Evolutionary conservation across 2,329 filamentous ascomycete genomes (phyloP).

Genomic region (Colletotrichum melonis): DNA sequence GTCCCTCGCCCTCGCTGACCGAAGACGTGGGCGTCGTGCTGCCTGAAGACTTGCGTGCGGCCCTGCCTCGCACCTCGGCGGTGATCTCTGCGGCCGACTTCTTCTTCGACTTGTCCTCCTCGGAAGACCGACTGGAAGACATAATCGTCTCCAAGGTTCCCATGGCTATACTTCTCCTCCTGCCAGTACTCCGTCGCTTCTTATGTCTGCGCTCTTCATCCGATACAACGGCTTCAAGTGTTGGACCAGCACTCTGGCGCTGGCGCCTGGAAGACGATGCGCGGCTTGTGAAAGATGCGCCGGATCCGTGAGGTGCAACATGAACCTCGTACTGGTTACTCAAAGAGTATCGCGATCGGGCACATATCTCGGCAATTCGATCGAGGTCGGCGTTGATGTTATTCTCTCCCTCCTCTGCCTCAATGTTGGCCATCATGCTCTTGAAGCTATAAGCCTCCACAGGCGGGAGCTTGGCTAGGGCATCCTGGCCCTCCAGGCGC

Average conservation of each 20-base stretch:
- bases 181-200: slow-evolving; percentile 53
- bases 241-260: slow-evolving; percentile 58
- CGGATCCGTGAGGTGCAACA: slow-evolving; percentile 70
- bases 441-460: slow-evolving; percentile 74
- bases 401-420: slow-evolving; percentile 52
- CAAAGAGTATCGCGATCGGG: slow-evolving; percentile 71
- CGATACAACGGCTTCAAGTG: slow-evolving; percentile 66
- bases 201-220: slow-evolving; percentile 64
- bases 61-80: slow-evolving; percentile 64
- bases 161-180: slow-evolving; percentile 66
- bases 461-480: slow-evolving; percentile 64
- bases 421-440: slow-evolving; percentile 69
- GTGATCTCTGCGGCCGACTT: slow-evolving; percentile 68
- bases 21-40: slow-evolving; percentile 46
- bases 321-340: slow-evolving; percentile 77
- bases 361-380: slow-evolving; percentile 75
- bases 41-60: slow-evolving; percentile 49
- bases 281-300: slow-evolving; percentile 56
- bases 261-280: slow-evolving; percentile 42
- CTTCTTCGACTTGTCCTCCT: slow-evolving; percentile 71
- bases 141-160: slow-evolving; percentile 75
- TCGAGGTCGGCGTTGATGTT: slow-evolving; percentile 70
- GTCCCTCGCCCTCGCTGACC: slow-evolving; percentile 43
- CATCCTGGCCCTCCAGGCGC: slow-evolving; percentile 39
- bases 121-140: slow-evolving; percentile 72